Evolutionary conservation across 108 stramenopile genomes (phyloP), one percentile per base, ranked within the genome.

Genomic region (Nannochloropsis gaditana): DNA sequence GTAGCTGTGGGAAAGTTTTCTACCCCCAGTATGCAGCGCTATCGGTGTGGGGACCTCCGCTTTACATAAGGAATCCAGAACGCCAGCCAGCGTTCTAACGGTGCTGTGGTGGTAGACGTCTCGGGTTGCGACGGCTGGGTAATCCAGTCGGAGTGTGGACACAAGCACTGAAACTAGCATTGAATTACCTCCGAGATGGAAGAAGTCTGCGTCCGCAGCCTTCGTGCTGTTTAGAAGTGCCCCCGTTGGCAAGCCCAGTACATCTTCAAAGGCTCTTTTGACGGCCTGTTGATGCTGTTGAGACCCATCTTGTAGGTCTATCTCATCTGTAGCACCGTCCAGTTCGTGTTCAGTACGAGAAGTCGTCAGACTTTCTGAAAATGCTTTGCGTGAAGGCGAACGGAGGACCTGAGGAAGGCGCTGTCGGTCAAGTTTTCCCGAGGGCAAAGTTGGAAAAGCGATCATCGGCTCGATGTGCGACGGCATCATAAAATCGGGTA

Each of bases 401-500:
- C 59, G 59, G 15, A 73, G n/a, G 59, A 73, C 59, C n/a, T 73
- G 59, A 73, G 59, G 59, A 3, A 73, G n/a, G 59, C 59, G 59
- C 19, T 2, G 59, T 73, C 59, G 59, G 59, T 73, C 59, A 73
- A 73, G 59, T n/a, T 73, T 73, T n/a, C 59, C 59, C 4, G 59
- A 73, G 59, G 59, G 59, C 59, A 73, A 73, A n/a, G 8, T 73
- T n/a, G 59, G 59, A 73, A 73, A 73, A n/a, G 59, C 59, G n/a
- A n/a, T 6, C 59, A 73, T n/a, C 59, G 59, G 59, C 59, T 73
- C 59, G 59, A 73, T 73, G 59, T 73, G 59, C 59, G 59, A 73
- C 59, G 59, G 59, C 15, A 73, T 73, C 59, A 73, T 73, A n/a
- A 73, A 73, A n/a, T 15, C 59, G 15, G 59, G 59, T n/a, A 73